Percentiles rank a stretch among this genome's conserved stretches.
Evolutionary conservation across 129 eudicot species (phyloP).

Genomic region (Escallonia rubra): DNA sequence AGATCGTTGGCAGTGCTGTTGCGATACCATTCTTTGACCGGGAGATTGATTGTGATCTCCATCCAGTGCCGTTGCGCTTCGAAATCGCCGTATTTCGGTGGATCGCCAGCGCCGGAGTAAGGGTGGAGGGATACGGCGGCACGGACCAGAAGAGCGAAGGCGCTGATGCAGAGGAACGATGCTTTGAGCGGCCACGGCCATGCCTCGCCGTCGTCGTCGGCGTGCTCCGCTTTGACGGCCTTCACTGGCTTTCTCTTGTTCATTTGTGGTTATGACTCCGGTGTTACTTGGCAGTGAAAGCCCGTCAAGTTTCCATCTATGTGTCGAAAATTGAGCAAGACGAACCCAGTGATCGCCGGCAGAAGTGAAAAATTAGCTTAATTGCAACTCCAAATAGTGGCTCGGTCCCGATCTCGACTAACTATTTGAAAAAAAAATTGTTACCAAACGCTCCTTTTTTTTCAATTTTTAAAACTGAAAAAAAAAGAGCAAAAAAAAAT

Average conservation of each 20-base stretch:
- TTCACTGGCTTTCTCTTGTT: conserved; percentile 37
- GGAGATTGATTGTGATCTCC: conserved; percentile 91
- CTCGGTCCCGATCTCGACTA: too few relatives aligned
- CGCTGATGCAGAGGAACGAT: conserved; percentile 57
- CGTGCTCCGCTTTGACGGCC: conserved; percentile 16
- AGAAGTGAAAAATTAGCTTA: too few relatives aligned
- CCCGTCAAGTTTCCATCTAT: neutral
- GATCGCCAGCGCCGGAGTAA: conserved; percentile 74
- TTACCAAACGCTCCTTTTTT: too few relatives aligned
- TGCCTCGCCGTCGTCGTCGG: conserved; percentile 10
- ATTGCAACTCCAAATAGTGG: too few relatives aligned
- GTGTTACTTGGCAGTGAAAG: neutral
- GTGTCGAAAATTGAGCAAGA: neutral
- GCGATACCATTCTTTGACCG: conserved; percentile 65
- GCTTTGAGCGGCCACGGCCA: conserved; percentile 47
- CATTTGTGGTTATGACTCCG: conserved; percentile 20
- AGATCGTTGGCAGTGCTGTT: conserved; percentile 78
- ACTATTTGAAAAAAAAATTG: too few relatives aligned
- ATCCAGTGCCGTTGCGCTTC: conserved; percentile 99
- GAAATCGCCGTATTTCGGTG: conserved; percentile 89
- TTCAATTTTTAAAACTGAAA: too few relatives aligned
- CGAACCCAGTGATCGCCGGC: neutral
- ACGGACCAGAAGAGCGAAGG: conserved; percentile 65
- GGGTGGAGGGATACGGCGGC: conserved; percentile 74
- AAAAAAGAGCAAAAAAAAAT: too few relatives aligned